Evolutionary conservation across 2,329 filamentous ascomycete species (phyloP), one percentile per base, ranked within the genome.

Genomic region (Pseudonectria foliicola): DNA sequence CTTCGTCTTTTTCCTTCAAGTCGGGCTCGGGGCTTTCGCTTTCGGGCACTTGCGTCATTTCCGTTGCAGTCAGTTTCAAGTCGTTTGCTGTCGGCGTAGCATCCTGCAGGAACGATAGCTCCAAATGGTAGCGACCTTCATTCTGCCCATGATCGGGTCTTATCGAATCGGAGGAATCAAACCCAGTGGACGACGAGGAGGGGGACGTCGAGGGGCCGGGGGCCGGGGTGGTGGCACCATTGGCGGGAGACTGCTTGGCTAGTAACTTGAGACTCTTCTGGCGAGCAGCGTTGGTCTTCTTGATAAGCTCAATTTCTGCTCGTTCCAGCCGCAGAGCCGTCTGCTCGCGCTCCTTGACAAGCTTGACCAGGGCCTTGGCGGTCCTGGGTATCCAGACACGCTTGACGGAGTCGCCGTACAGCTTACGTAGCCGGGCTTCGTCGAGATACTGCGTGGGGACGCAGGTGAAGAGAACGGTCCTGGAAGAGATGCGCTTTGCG

Each of bases 391-490:
- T 77, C 87, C 89, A 96, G 25, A 95, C 71, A 40, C 82, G 79
- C 61, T 83, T 83, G 26, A 94, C 86, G 11, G 84, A 75, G 15
- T 83, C 71, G 18, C 88, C 87, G 52, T 95, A 95, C 45, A 94
- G 79, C 48, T 78, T 77, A 42, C 84, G 78, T 36, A 95, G 67
- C 49, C 78, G 82, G n/a, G 71, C 70, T 59, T 89, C 79, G 49
- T 87, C 76, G 34, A 92, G 74, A 45, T 93, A 94, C 7, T 78
- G 67, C 13, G 78, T 65, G 3, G 90, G 90, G 2, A 95, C 87
- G 3, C 85, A 83, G 3, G 87, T 83, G 60, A 95, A 88, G 10
- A 98, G 77, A 1, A 96, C 84, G 2, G 89, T 95, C 35, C 87
- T 80, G 3, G 89, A 90, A 2, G 90, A 95, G 29, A 95, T 79